Base-by-base conservation (phyloP, 1,284 basidiomycete genomes). In the Peniophora sp. region DNA sequence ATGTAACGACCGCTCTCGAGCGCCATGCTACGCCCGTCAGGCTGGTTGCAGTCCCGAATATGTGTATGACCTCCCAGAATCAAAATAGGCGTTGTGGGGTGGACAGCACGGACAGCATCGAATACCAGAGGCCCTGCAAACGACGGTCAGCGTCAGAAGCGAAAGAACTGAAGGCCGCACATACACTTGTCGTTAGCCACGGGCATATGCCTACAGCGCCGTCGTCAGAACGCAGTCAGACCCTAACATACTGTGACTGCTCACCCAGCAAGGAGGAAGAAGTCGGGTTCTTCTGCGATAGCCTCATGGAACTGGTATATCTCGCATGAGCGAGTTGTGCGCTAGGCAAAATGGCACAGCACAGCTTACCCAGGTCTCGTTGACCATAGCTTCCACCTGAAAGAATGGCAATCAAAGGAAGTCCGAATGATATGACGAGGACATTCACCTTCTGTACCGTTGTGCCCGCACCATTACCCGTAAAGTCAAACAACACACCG, bases 1-100 rank as follows among this genome's bases (percentile, higher is more conserved):
- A 93, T 86, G 64, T 92, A 94, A 22, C 88, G 74, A 45, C 91
- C 91, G 50, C 87, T 89, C 58, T 90, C 87, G 35, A 93, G 67
- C 1, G 80, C 73, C 73, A 89, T 85, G 0, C 81, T 78, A 17
- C 81, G 76, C 5, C 76, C 75, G 60, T 85, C 84, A 24, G 76
- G 66, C 63, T 81, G 78, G 27, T 77, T 61, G 64, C 89, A 92
- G 63, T 91, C 86, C 50, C 89, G 80, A 52, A 92, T 84, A 61
- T 92, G 89, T 1, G 73, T 79, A 58, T 92, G 88, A 2, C 85
- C 85, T 60, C 91, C 91, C 48, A 93, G 79, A 55, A 93, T 85
- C 49, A 90, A 61, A 49, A 94, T 85, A 0, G 91, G 91, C 0
- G 85, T 87, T 6, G 66, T 62, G 0, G 85, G 77, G 63, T 93